phyloP scores from a whole-genome alignment of 768 basidiomycete species.

The Boletales sp. region DNA sequence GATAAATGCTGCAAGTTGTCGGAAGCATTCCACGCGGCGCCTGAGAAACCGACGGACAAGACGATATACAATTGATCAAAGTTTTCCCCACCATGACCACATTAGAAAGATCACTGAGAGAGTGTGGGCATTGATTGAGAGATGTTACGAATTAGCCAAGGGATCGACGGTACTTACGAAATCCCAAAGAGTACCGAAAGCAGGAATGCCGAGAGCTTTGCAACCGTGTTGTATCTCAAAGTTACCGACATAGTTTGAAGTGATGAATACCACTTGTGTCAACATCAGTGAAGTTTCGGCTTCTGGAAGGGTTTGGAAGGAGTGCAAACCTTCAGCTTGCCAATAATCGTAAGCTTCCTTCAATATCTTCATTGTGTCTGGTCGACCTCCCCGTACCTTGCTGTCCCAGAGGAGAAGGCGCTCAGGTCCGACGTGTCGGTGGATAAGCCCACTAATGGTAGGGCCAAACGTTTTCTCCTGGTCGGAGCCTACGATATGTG shows the following conservation, averaged over 20 bases:
- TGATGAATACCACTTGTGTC: conserved; percentile 68
- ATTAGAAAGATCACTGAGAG: conserved; percentile 20
- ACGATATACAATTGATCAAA: background rate
- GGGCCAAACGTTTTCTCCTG: conserved; percentile 84
- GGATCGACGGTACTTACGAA: conserved; percentile 38
- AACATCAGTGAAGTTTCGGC: background rate
- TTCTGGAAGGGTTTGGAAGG: background rate
- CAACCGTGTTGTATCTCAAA: conserved; percentile 77
- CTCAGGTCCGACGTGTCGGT: conserved; percentile 67
- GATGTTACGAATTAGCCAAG: background rate
- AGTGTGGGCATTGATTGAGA: background rate
- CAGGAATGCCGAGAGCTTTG: conserved; percentile 64
- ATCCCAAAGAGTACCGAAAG: conserved; percentile 71
- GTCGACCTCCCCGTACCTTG: conserved; percentile 68
- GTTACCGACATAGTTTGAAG: conserved; percentile 79
- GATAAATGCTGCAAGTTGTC: background rate
- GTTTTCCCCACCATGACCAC: background rate
- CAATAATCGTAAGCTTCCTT: conserved; percentile 65
- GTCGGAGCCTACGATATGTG: conserved; percentile 54
- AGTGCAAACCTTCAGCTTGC: conserved; percentile 60
- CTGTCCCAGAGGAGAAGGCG: conserved; percentile 77
- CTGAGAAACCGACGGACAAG: no score
- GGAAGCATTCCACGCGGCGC: background rate
- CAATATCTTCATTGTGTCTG: conserved; percentile 73
- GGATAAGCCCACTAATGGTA: conserved; percentile 71